phyloP scores from a whole-genome alignment of 352 stramenopile species.

The Hyaloperonospora arabidopsidis region DNA sequence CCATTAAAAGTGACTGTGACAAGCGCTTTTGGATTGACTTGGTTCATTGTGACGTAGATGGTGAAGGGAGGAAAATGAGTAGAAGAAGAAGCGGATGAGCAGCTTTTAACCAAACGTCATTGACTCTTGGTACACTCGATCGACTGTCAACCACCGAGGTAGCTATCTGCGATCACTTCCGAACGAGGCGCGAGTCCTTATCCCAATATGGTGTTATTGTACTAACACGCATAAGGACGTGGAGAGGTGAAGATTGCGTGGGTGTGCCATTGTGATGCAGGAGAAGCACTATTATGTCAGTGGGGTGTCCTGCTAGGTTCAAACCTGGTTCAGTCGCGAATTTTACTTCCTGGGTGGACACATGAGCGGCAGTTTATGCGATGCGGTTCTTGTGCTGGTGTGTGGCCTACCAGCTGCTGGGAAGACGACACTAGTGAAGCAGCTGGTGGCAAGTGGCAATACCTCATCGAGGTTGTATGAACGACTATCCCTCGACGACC shows the following conservation, averaged over 20 bases:
- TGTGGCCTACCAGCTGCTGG: constrained; percentile 60
- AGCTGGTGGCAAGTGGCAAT: constrained; percentile 10
- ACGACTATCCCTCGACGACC: constrained; percentile 52
- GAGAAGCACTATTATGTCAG: too few relatives aligned
- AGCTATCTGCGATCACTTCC: too few relatives aligned
- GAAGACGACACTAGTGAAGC: constrained; percentile 54
- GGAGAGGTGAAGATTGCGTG: too few relatives aligned
- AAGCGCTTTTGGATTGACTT: background rate
- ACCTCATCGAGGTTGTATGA: constrained; percentile 17
- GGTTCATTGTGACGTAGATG: background rate
- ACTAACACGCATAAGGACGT: too few relatives aligned
- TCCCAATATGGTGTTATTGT: too few relatives aligned
- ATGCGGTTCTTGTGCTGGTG: constrained; percentile 38
- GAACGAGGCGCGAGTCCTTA: too few relatives aligned
- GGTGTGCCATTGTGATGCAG: too few relatives aligned
- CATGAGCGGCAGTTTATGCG: constrained; percentile 15
- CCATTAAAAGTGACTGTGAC: background rate
- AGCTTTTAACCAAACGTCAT: constrained; percentile 15
- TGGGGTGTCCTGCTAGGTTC: background rate
- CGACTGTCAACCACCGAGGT: too few relatives aligned
- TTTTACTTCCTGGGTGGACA: constrained; percentile 1
- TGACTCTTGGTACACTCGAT: constrained; percentile 12
- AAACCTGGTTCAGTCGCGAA: constrained; percentile 8
- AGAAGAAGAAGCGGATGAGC: background rate
- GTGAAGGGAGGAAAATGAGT: background rate